These are phyloP conservation scores for Aspergillus sp. DNA, from an alignment of 2,329 filamentous ascomycete species.

Conservation along the genomic window DNA sequence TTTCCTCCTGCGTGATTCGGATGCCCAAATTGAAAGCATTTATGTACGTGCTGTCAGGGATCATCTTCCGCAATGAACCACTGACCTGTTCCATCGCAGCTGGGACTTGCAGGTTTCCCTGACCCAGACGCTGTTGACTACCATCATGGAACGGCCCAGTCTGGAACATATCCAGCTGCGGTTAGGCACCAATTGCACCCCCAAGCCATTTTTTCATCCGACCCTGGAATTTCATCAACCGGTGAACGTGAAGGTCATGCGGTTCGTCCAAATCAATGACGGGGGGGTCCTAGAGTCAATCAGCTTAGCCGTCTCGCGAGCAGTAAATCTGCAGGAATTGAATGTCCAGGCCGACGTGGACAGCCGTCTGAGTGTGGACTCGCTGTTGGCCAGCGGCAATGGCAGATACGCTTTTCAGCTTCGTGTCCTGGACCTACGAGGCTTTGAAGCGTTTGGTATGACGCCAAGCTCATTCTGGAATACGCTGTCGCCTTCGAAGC, in stretches of 20 bases:
- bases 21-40: too few relatives aligned
- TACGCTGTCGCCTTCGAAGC: background rate
- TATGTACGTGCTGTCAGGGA: too few relatives aligned
- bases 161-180: background rate
- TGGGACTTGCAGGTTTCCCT: slow-evolving; percentile 3
- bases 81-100: background rate
- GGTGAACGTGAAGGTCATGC: background rate
- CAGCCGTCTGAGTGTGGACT: background rate
- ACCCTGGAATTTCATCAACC: background rate
- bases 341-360: slow-evolving; percentile 1
- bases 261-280: slow-evolving; percentile 1
- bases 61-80: too few relatives aligned
- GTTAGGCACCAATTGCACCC: slow-evolving; percentile 2
- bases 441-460: background rate
- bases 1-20: too few relatives aligned
- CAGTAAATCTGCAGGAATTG: background rate
- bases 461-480: background rate
- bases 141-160: background rate
- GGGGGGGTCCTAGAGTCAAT: too few relatives aligned
- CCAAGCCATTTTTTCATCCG: slow-evolving; percentile 3
- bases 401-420: background rate
- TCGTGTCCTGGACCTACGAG: slow-evolving; percentile 1
- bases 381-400: background rate
- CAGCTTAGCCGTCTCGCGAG: background rate
- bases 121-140: slow-evolving; percentile 1